Evolutionary conservation across 2,329 filamentous ascomycete species (phyloP), one percentile per base, ranked within the genome.

Genomic region (Aspergillus spinulosporus): DNA sequence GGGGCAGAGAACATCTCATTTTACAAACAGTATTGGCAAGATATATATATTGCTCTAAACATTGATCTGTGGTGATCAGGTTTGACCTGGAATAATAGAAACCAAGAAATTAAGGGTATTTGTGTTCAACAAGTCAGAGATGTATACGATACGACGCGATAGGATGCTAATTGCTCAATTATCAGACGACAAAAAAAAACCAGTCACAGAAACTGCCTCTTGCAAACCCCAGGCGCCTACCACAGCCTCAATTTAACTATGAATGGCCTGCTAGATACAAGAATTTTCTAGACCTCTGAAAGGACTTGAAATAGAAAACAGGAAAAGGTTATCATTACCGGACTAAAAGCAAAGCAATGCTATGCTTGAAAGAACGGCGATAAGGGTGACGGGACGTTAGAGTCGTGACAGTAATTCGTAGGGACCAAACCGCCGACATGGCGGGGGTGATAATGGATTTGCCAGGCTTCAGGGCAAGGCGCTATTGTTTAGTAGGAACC

Each of bases 401-500:
- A 51, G 52, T 59, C 59, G 45, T 60, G 47, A 58, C 52, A 56
- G 31, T 59, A 56, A 52, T 47, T 52, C 42, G 43, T 58, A 43
- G 47, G 47, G 34, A 37, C 34, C 34, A 4, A 56, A 49, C 44
- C 44, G 40, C 43, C n/a, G 14, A 40, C 7, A 36, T 31, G 43
- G 26, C 40, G 43, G 43, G 14, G 51, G 29, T 34, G 49, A 45
- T 14, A 43, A 54, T 11, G 51, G 7, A 21, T 47, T 5, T 47
- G 21, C 39, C 9, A 37, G 34, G 34, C 11, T 14, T 14, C 26
- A 46, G 44, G 43, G 42, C 6, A 12, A 47, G n/a, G 47, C 14
- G 39, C 42, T 46, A 12, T 12, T 4, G 56, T 42, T 66, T 67
- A 68, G 62, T 71, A 70, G 31, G 68, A 71, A 56, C 67, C 67